Percentiles rank a stretch among this genome's conserved stretches.
These are phyloP conservation scores for Hanseniaspora lachancei DNA, from an alignment of 805 yeast genomes.

Conservation along the genomic window DNA sequence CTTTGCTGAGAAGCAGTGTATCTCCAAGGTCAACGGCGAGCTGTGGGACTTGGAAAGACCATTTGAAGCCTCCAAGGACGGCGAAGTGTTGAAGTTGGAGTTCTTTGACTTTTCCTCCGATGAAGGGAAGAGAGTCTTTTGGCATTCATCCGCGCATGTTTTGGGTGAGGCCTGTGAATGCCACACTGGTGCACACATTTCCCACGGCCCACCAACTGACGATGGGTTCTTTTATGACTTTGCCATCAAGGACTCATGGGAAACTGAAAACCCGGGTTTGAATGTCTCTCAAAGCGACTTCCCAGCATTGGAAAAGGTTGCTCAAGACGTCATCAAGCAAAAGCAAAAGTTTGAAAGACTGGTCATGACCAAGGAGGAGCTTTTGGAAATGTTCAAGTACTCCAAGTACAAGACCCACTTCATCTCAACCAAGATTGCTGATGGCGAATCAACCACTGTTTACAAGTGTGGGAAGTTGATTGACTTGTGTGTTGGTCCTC, in stretches of 20 bases:
- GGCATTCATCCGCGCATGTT: conserved; percentile 98
- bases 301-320: conserved; percentile 67
- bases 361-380: conserved; percentile 80
- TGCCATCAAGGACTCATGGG: conserved; percentile 40
- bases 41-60: conserved; percentile 96
- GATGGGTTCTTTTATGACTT: conserved; percentile 97
- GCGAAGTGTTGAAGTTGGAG: conserved; percentile 38
- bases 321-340: conserved; percentile 82
- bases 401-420: conserved; percentile 89
- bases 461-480: conserved; percentile 96
- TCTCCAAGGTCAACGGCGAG: conserved; percentile 78
- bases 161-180: conserved; percentile 97
- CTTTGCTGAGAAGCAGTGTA: conserved; percentile 76
- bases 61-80: conserved; percentile 50
- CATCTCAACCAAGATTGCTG: conserved; percentile 81
- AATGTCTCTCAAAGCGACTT: conserved; percentile 75
- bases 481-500: conserved; percentile 96
- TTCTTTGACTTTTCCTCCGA: conserved; percentile 81
- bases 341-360: conserved; percentile 91
- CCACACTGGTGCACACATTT: conserved; percentile 84
- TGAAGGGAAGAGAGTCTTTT: conserved; percentile 92
- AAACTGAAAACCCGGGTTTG: conserved; percentile 48
- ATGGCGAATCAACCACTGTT: conserved; percentile 89
- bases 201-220: conserved; percentile 91
- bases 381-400: conserved; percentile 85